These are phyloP conservation scores for Tremellales sp. DNA, from an alignment of 1,284 basidiomycete species.

Conservation along the genomic window DNA sequence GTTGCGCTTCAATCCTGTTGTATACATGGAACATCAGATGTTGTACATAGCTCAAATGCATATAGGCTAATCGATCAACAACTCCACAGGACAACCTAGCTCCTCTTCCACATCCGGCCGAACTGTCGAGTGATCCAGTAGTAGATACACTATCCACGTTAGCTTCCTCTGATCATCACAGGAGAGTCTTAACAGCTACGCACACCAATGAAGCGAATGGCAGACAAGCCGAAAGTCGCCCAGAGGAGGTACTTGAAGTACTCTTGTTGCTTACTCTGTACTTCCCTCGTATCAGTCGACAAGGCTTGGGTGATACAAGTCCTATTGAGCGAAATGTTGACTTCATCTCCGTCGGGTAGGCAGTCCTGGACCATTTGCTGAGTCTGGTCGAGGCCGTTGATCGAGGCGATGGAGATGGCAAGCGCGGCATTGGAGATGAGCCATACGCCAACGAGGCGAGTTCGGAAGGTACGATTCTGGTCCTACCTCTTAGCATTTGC, in stretches of 20 bases:
- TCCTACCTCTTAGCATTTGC: slow-evolving; percentile 50
- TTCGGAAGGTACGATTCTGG: slow-evolving; percentile 90
- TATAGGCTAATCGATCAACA: neutral
- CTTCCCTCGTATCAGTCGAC: slow-evolving; percentile 35
- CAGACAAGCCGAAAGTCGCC: slow-evolving; percentile 77
- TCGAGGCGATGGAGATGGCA: slow-evolving; percentile 75
- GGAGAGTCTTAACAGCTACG: slow-evolving; percentile 40
- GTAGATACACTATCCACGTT: slow-evolving; percentile 25
- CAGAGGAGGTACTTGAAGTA: slow-evolving; percentile 85
- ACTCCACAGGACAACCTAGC: slow-evolving; percentile 7
- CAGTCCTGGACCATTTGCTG: slow-evolving; percentile 32
- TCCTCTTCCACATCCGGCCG: slow-evolving; percentile 29
- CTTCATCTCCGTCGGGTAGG: slow-evolving; percentile 17
- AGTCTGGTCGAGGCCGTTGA: slow-evolving; percentile 67
- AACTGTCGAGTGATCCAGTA: slow-evolving; percentile 36
- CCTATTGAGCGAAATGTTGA: slow-evolving; percentile 25
- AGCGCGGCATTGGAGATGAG: slow-evolving; percentile 76
- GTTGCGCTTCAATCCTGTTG: neutral
- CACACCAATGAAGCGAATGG: slow-evolving; percentile 78
- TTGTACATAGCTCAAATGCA: neutral
- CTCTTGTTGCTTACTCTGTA: slow-evolving; percentile 51
- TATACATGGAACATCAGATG: too few species aligned
- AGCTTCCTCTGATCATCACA: neutral
- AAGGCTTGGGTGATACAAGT: slow-evolving; percentile 33
- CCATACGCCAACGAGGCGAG: slow-evolving; percentile 79